These are phyloP conservation scores for Globisporangium abappressorium DNA, from an alignment of 352 stramenopile species.

Conservation along the genomic window DNA sequence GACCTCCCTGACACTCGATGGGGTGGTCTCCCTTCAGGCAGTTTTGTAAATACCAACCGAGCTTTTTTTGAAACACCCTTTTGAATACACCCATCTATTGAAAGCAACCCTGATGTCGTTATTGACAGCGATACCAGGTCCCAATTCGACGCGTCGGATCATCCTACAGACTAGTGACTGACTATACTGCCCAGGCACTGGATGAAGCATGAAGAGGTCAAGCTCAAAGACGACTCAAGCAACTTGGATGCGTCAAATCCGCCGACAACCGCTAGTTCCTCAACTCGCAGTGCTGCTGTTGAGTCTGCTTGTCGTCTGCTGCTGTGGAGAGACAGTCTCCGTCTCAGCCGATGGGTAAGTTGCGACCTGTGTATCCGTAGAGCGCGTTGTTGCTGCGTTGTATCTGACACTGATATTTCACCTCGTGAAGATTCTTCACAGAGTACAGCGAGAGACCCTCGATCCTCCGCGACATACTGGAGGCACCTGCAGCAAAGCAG, in stretches of 20 bases:
- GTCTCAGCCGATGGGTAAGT: conserved; percentile 1
- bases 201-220: background rate
- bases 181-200: background rate
- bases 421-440: background rate
- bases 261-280: no score
- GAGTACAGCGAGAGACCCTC: background rate
- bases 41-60: conserved; percentile 9
- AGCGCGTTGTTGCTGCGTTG: background rate
- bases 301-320: background rate
- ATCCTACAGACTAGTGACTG: no score
- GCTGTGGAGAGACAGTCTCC: background rate
- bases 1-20: background rate
- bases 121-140: background rate
- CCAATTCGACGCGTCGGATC: background rate
- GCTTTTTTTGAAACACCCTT: background rate
- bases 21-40: background rate
- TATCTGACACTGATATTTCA: background rate
- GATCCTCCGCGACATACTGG: background rate
- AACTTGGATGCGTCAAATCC: background rate
- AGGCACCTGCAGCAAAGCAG: background rate
- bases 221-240: background rate
- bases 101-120: background rate
- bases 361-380: background rate
- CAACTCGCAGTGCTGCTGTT: background rate
- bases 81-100: background rate